Evolutionary conservation across 345 rosid species (phyloP).

Genomic region (Microthlaspi erraticum): DNA sequence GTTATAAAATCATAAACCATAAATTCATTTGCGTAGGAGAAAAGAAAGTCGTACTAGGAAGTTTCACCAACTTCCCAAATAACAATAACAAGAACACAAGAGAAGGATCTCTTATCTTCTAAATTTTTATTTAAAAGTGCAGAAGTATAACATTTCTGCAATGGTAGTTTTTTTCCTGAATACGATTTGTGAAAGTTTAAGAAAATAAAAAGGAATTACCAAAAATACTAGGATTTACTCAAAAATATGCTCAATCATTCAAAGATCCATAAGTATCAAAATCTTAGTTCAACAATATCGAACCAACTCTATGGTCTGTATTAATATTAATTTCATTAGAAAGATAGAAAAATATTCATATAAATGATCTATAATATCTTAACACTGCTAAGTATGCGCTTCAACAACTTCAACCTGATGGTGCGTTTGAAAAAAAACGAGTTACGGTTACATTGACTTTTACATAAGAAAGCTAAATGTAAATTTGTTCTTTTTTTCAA

Average conservation of each 20-base stretch:
- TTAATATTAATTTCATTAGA: background rate
- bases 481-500: slow-evolving; percentile 17
- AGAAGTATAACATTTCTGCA: background rate
- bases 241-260: background rate
- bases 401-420: slow-evolving; percentile 28
- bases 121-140: background rate
- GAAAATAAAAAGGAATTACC: background rate
- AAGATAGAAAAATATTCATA: no score
- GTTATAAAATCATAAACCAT: no score
- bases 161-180: background rate
- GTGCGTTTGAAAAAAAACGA: slow-evolving; percentile 29
- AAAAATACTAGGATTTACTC: background rate
- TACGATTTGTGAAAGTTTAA: background rate
- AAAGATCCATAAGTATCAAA: slow-evolving; percentile 17
- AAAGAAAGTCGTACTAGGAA: background rate
- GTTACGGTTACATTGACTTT: slow-evolving; percentile 35
- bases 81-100: background rate
- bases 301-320: slow-evolving; percentile 19
- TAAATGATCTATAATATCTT: no score
- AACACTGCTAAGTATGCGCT: background rate
- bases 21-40: no score
- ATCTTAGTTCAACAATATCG: slow-evolving; percentile 33
- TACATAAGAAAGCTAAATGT: slow-evolving; percentile 17
- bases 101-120: background rate
- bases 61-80: slow-evolving; percentile 4